Percentiles rank a stretch among this genome's conserved stretches.
Evolutionary conservation across 2,329 filamentous ascomycete species (phyloP).

Genomic region (Penicillium glabrum): DNA sequence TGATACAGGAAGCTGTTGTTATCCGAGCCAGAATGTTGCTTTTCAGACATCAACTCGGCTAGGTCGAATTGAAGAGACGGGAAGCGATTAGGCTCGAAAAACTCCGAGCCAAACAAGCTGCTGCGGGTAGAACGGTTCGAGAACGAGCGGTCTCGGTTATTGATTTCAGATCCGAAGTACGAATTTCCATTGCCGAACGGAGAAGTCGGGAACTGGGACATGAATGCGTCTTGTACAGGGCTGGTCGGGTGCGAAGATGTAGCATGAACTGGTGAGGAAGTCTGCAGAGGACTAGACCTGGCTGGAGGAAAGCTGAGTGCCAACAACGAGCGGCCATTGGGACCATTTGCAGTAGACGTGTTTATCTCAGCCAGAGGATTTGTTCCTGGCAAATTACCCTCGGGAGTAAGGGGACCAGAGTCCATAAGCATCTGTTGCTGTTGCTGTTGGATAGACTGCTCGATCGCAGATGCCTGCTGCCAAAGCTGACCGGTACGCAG

Average conservation of each 20-base stretch:
- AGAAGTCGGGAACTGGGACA: conserved; percentile 34
- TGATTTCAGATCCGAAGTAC: conserved; percentile 33
- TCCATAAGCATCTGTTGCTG: conserved; percentile 46
- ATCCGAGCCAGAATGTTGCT: conserved; percentile 32
- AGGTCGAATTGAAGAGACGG: conserved; percentile 32
- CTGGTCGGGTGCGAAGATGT: conserved; percentile 36
- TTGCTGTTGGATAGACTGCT: conserved; percentile 47
- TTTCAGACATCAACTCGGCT: conserved; percentile 31
- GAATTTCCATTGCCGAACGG: conserved; percentile 32
- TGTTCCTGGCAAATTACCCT: conserved; percentile 58
- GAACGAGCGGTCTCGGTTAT: conserved; percentile 41
- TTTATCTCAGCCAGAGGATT: conserved; percentile 37
- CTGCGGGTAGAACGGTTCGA: conserved; percentile 43
- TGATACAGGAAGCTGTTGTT: conserved; percentile 35
- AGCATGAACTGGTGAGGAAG: conserved; percentile 31
- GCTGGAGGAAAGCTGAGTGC: conserved; percentile 37
- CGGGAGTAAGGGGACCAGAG: conserved; percentile 56
- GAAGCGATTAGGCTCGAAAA: conserved; percentile 30
- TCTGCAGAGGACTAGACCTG: conserved; percentile 37
- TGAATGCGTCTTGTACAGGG: conserved; percentile 32
- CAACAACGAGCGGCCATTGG: conserved; percentile 33
- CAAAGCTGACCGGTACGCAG: conserved; percentile 43
- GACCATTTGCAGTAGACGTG: conserved; percentile 28
- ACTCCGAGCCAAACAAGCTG: conserved; percentile 37
- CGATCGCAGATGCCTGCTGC: conserved; percentile 44